A percentile compares a stretch with the other conserved stretches of the same genome.
These are phyloP conservation scores for Paxillus involutus DNA, from an alignment of 768 basidiomycete genomes.

Conservation along the genomic window DNA sequence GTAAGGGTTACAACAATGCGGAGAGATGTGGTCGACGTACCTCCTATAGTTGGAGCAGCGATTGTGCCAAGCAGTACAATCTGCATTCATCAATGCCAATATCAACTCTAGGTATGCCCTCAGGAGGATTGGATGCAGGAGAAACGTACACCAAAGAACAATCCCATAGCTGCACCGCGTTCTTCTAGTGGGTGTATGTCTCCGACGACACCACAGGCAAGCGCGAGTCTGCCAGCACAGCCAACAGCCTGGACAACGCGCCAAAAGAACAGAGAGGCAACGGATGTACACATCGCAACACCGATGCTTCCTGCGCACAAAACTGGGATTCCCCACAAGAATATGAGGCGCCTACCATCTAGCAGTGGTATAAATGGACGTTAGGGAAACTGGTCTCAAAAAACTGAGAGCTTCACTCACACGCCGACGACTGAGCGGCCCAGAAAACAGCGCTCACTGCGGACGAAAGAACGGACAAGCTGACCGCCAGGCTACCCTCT, in stretches of 20 bases:
- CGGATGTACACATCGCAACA: constrained; percentile 44
- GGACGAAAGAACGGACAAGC: constrained; percentile 43
- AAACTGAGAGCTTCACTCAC: constrained; percentile 21
- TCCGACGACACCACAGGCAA: constrained; percentile 55
- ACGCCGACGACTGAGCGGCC: constrained; percentile 31
- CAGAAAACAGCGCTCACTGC: constrained; percentile 45
- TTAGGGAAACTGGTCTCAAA: constrained; percentile 24
- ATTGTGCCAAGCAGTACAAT: constrained; percentile 53
- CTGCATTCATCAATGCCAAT: constrained; percentile 11
- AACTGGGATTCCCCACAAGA: constrained; percentile 55
- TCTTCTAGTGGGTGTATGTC: constrained; percentile 62
- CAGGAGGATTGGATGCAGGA: background rate
- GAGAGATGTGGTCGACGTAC: constrained; percentile 19
- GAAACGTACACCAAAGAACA: constrained; percentile 46
- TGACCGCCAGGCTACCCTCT: constrained; percentile 41
- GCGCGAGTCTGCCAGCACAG: constrained; percentile 49
- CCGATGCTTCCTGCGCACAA: constrained; percentile 56
- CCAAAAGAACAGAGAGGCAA: constrained; percentile 53
- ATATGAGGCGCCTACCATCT: constrained; percentile 65
- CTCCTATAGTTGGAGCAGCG: constrained; percentile 55
- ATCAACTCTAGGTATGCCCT: background rate
- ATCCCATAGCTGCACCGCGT: constrained; percentile 52
- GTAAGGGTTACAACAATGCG: background rate
- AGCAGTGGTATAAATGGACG: no score
- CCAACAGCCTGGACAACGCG: constrained; percentile 63